Percentiles rank a stretch among this genome's conserved stretches.
Conservation (phyloP, 208 protist genomes). For the Trypanosoma platydactyli region DNA sequence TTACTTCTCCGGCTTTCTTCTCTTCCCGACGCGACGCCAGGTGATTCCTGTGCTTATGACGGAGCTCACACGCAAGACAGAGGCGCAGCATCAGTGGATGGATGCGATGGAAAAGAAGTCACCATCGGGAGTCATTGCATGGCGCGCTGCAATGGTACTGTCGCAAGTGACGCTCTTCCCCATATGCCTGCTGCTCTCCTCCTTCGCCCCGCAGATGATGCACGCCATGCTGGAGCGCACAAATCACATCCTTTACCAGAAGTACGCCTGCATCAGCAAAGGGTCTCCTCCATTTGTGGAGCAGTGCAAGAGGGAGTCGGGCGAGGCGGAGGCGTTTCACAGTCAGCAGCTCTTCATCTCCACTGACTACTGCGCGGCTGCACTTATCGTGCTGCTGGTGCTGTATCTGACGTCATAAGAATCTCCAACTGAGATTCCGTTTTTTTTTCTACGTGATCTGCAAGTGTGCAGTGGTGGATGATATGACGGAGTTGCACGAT, state of each 20-base stretch:
- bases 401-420: conserved; percentile 47
- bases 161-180: conserved; percentile 69
- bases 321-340: conserved; percentile 48
- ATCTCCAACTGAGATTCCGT: too few relatives aligned
- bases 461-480: too few relatives aligned
- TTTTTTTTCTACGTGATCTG: too few relatives aligned
- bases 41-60: conserved; percentile 49
- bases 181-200: conserved; percentile 57
- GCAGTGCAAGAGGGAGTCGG: conserved; percentile 34
- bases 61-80: conserved; percentile 50
- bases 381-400: conserved; percentile 53
- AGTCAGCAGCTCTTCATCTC: conserved; percentile 47
- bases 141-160: conserved; percentile 44
- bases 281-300: conserved; percentile 56
- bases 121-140: conserved; percentile 45
- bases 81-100: conserved; percentile 55
- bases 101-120: conserved; percentile 46
- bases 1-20: conserved; percentile 80
- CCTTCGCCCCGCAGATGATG: conserved; percentile 64
- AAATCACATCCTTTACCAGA: conserved; percentile 71
- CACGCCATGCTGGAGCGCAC: conserved; percentile 66
- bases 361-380: conserved; percentile 63
- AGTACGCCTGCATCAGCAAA: conserved; percentile 65
- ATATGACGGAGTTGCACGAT: too few relatives aligned
- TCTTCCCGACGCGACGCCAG: conserved; percentile 46